Evolutionary conservation across 1,139 yeast genomes (phyloP), one percentile per base, ranked within the genome.

Genomic region (Lodderomyces margitis): DNA sequence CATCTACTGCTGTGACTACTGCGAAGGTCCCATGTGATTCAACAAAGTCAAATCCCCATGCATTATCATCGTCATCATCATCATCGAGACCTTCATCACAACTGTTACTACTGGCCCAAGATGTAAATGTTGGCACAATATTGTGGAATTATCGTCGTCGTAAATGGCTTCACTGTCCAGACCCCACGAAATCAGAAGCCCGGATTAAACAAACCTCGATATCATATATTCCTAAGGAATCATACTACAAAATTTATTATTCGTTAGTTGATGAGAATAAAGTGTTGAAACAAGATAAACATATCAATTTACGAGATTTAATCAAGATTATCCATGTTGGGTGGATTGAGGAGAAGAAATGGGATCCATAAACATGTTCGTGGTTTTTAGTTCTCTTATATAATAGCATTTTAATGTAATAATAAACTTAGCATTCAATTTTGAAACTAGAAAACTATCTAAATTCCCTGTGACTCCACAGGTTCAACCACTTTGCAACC

Each of bases 291-390:
- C 36, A 50, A 1, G 65, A 59, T 31, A 75, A 68, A 52, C 78
- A 81, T 25, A 64, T 85, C 57, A 83, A 82, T 56, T 66, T 84
- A 49, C 62, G 62, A 44, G 91, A 84, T 54, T 74, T 81, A 36
- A 55, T 83, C 42, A 71, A 70, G 44, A 74, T 84, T 12, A 74
- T 84, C 28, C 76, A 83, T 52, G 74, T 79, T 5, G 92, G 91
- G 6, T 85, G 94, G 94, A 66, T 70, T 15, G 78, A 77, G 42
- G 78, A 76, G 17, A 81, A 75, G 45, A 75, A 74, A 52, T 83
- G 87, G 83, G 87, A 81, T 17, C 36, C 15, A 33, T 33, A 33
- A 12, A 28, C 8, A 10, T 11, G 5, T 5, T 3, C 5, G 16
- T 12, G 12, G 5, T 12, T 12, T 25, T 25, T n/a, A 25, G 16